A percentile compares a stretch with the other conserved stretches of the same genome.
These are phyloP conservation scores for Suillus discolor DNA, from an alignment of 768 basidiomycete species.

Conservation along the genomic window DNA sequence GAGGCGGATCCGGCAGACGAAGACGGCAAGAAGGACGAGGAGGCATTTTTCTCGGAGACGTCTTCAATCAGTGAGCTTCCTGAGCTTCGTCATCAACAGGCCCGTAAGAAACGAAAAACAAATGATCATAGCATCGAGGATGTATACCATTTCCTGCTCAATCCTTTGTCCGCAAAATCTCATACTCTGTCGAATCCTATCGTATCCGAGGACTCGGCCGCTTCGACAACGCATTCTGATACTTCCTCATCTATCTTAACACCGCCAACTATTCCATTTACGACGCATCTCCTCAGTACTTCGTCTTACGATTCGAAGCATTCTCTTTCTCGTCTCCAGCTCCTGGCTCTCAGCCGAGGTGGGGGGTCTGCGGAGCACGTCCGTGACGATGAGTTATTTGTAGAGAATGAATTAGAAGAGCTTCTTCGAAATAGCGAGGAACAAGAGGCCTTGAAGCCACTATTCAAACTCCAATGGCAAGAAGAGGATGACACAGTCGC, in stretches of 20 bases:
- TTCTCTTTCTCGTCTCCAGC: slow-evolving; percentile 66
- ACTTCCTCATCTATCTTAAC: slow-evolving; percentile 24
- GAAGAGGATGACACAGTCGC: slow-evolving; percentile 21
- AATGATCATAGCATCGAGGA: slow-evolving; percentile 38
- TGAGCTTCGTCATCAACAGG: slow-evolving; percentile 9
- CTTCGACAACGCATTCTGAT: slow-evolving; percentile 12
- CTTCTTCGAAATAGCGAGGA: slow-evolving; percentile 58
- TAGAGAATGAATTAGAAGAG: slow-evolving; percentile 65
- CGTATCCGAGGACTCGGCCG: slow-evolving; percentile 1
- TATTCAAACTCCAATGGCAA: slow-evolving; percentile 41
- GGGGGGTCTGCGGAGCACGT: slow-evolving; percentile 53
- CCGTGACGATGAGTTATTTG: slow-evolving; percentile 72
- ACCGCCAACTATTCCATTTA: slow-evolving; percentile 55
- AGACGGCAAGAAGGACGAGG: slow-evolving; percentile 34
- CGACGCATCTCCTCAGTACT: slow-evolving; percentile 39
- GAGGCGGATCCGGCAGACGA: slow-evolving; percentile 36
- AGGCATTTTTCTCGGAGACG: neutral
- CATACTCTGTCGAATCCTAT: slow-evolving; percentile 3
- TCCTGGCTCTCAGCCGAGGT: slow-evolving; percentile 59
- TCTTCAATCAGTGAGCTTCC: neutral
- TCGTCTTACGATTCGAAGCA: slow-evolving; percentile 23
- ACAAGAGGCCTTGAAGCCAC: slow-evolving; percentile 40
- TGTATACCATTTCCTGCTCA: slow-evolving; percentile 58
- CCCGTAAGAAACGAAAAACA: slow-evolving; percentile 35
- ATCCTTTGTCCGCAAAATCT: slow-evolving; percentile 44